phyloP scores from a whole-genome alignment of 2,329 filamentous ascomycete genomes.

The Aspergillus sp. region DNA sequence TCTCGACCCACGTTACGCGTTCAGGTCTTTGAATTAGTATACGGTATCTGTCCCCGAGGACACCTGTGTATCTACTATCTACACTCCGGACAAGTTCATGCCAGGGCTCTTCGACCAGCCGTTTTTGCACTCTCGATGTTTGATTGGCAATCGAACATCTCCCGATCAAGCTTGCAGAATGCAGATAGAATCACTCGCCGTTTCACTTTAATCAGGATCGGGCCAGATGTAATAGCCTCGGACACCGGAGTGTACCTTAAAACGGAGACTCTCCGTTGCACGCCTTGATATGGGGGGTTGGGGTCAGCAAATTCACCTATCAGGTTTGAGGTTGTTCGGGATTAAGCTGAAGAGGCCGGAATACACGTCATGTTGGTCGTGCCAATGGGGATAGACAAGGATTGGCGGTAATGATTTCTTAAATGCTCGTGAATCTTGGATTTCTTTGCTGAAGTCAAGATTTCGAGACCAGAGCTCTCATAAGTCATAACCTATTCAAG shows the following conservation, averaged over 20 bases:
- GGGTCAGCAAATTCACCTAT: neutral
- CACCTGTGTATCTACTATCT: too few species aligned
- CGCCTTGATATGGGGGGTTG: neutral
- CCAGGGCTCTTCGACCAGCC: too few species aligned
- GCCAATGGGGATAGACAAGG: neutral
- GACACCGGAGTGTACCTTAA: neutral
- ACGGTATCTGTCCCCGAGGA: too few species aligned
- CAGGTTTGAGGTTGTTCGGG: neutral
- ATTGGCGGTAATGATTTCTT: neutral
- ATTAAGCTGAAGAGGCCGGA: neutral
- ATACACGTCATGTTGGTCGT: slow-evolving; percentile 1
- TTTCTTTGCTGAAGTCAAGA: too few species aligned
- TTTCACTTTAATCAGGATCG: neutral
- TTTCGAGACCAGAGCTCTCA: too few species aligned
- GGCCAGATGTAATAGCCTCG: neutral
- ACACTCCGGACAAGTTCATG: too few species aligned
- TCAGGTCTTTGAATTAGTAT: neutral
- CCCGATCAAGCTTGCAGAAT: neutral
- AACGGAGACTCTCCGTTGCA: neutral
- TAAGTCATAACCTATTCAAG: neutral
- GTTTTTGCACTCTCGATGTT: too few species aligned
- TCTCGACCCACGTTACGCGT: slow-evolving; percentile 1
- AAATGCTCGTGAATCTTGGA: neutral
- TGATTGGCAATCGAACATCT: neutral
- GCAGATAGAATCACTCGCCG: neutral